A percentile compares a stretch with the other conserved stretches of the same genome.
Evolutionary conservation across 2,329 filamentous ascomycete species (phyloP).

Genomic region (Scedosporium aurantiacum): DNA sequence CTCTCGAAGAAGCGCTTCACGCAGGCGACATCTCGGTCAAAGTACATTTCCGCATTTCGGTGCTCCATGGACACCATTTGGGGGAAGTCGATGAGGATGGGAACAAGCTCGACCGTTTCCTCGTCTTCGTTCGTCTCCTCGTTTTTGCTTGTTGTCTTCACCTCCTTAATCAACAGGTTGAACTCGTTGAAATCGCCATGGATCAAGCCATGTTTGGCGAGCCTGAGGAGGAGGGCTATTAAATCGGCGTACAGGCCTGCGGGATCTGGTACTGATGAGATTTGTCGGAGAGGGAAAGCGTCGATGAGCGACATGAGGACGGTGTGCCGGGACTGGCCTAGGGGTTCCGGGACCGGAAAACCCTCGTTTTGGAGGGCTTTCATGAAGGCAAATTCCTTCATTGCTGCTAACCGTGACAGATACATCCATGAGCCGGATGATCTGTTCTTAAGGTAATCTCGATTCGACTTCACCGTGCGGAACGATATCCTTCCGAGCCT

Average conservation of each 20-base stretch:
- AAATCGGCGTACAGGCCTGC: slow-evolving; percentile 83
- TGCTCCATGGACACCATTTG: slow-evolving; percentile 98
- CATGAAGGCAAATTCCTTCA: slow-evolving; percentile 96
- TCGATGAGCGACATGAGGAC: slow-evolving; percentile 94
- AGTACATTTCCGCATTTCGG: slow-evolving; percentile 89
- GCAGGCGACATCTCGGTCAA: slow-evolving; percentile 89
- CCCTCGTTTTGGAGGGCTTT: slow-evolving; percentile 70
- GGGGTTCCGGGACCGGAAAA: slow-evolving; percentile 79
- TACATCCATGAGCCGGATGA: slow-evolving; percentile 92
- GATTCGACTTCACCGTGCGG: slow-evolving; percentile 87
- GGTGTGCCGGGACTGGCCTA: slow-evolving; percentile 85
- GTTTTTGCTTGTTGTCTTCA: slow-evolving; percentile 25
- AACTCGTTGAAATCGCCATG: slow-evolving; percentile 99
- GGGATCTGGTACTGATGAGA: slow-evolving; percentile 72
- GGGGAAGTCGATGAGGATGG: slow-evolving; percentile 92
- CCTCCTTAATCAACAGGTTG: slow-evolving; percentile 89
- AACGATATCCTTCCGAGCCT: slow-evolving; percentile 92
- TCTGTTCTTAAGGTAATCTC: slow-evolving; percentile 83
- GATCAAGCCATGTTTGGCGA: slow-evolving; percentile 81
- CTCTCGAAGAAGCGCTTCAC: slow-evolving; percentile 90
- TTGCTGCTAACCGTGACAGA: slow-evolving; percentile 79
- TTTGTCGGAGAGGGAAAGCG: slow-evolving; percentile 82
- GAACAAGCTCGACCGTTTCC: slow-evolving; percentile 46
- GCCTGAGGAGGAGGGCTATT: slow-evolving; percentile 70
- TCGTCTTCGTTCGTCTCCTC: slow-evolving; percentile 18